These are phyloP conservation scores for Pseudoperonospora humuli DNA, from an alignment of 352 stramenopile genomes.

Conservation along the genomic window DNA sequence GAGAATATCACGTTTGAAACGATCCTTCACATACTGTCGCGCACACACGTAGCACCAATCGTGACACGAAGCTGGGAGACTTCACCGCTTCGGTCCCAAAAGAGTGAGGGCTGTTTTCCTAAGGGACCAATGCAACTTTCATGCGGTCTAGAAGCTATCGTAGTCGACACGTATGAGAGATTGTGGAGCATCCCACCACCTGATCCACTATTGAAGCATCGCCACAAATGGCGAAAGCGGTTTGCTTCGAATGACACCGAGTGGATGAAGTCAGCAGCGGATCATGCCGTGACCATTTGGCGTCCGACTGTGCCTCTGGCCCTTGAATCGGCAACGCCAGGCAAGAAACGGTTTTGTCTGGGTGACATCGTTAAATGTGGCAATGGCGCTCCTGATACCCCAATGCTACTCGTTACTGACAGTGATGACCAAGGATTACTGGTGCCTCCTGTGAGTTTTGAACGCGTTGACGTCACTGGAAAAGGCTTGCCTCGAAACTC, in stretches of 20 bases:
- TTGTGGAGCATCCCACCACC: slow-evolving; percentile 76
- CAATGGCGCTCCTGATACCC: slow-evolving; percentile 43
- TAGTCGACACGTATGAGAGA: slow-evolving; percentile 72
- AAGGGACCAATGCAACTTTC: slow-evolving; percentile 72
- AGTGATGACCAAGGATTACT: slow-evolving; percentile 37
- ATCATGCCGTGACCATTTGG: slow-evolving; percentile 70
- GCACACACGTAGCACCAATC: slow-evolving; percentile 37
- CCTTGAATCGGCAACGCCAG: slow-evolving; percentile 22
- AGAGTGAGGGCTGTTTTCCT: slow-evolving; percentile 39
- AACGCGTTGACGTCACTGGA: slow-evolving; percentile 75
- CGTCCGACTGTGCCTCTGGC: slow-evolving; percentile 38
- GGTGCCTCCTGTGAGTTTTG: slow-evolving; percentile 58
- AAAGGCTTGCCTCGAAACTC: slow-evolving; percentile 77
- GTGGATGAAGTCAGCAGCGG: slow-evolving; percentile 39
- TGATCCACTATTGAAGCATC: slow-evolving; percentile 69
- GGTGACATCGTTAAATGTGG: slow-evolving; percentile 64
- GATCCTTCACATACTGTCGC: slow-evolving; percentile 70
- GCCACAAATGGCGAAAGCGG: slow-evolving; percentile 76
- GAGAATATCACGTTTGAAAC: slow-evolving; percentile 70
- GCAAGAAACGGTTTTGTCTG: slow-evolving; percentile 55
- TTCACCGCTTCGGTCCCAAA: slow-evolving; percentile 26
- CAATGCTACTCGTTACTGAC: slow-evolving; percentile 58
- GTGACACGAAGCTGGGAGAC: slow-evolving; percentile 40
- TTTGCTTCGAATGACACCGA: slow-evolving; percentile 14
- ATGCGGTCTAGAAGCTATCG: slow-evolving; percentile 58